These are phyloP conservation scores for Naegleria gruberi DNA, from an alignment of 208 protist species.

Conservation along the genomic window DNA sequence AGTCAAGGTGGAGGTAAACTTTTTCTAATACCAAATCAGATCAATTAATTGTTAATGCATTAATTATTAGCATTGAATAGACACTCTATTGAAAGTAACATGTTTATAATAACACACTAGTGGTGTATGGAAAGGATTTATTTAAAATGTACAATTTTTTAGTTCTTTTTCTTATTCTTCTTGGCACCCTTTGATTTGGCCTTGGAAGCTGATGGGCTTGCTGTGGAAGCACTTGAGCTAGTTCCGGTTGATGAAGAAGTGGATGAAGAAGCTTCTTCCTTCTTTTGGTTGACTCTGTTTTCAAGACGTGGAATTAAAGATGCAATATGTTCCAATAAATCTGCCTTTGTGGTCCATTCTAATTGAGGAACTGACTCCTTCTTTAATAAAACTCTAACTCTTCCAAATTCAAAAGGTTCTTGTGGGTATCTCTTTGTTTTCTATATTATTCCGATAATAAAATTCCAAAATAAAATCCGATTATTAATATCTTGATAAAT, in stretches of 20 bases:
- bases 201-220: neutral
- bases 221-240: neutral
- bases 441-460: neutral
- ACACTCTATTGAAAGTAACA: too few relatives aligned
- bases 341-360: neutral
- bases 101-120: too few relatives aligned
- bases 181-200: neutral
- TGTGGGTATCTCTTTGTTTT: neutral
- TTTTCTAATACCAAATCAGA: too few relatives aligned
- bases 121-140: too few relatives aligned
- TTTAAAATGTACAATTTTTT: too few relatives aligned
- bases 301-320: neutral
- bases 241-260: neutral
- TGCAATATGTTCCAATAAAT: neutral
- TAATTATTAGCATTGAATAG: too few relatives aligned
- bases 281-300: neutral
- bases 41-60: too few relatives aligned
- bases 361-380: neutral
- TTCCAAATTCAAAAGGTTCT: neutral
- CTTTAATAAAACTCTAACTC: constrained; percentile 5
- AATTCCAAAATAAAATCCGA: neutral
- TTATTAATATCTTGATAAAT: neutral
- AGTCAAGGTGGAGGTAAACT: too few relatives aligned
- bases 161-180: neutral
- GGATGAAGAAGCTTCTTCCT: neutral